Evolutionary conservation across 169 alveolate species (phyloP).

Genomic region (Besnoitia besnoiti): DNA sequence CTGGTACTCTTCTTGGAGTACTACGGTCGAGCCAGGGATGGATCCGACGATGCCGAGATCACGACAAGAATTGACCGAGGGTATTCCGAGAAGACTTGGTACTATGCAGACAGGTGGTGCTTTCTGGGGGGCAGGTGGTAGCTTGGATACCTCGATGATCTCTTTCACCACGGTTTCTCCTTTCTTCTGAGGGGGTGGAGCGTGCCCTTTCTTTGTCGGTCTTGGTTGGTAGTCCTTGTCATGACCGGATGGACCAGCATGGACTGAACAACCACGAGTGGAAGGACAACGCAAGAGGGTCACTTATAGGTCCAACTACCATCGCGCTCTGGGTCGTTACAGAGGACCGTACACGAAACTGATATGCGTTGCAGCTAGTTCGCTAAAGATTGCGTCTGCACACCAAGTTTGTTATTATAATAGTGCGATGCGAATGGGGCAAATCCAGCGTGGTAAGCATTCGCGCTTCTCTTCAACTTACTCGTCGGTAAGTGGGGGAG

Average conservation of each 20-base stretch:
- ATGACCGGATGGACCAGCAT: background rate
- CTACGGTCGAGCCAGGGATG: background rate
- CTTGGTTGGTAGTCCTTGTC: background rate
- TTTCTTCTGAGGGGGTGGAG: constrained; percentile 39
- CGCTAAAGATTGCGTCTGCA: too few species aligned
- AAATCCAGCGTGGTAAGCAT: too few species aligned
- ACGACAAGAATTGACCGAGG: constrained; percentile 12
- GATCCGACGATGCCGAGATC: constrained; percentile 30
- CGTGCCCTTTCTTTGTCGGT: constrained; percentile 17
- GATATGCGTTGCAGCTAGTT: too few species aligned
- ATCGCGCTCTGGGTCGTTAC: too few species aligned
- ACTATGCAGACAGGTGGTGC: constrained; percentile 23
- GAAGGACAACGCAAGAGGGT: too few species aligned
- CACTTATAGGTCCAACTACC: too few species aligned
- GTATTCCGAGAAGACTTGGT: constrained; percentile 27
- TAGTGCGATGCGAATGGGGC: too few species aligned
- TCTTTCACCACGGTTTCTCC: constrained; percentile 33
- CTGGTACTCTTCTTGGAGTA: constrained; percentile 24
- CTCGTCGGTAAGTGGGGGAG: constrained; percentile 7
- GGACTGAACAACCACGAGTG: constrained; percentile 14
- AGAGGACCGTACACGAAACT: too few species aligned
- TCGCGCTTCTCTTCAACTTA: too few species aligned
- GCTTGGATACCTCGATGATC: constrained; percentile 17
- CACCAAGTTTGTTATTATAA: too few species aligned
- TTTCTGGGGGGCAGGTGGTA: constrained; percentile 36